These are phyloP conservation scores for Phycomyces blakesleeanus DNA, from an alignment of 192 early-diverging fungal genomes.

Conservation along the genomic window DNA sequence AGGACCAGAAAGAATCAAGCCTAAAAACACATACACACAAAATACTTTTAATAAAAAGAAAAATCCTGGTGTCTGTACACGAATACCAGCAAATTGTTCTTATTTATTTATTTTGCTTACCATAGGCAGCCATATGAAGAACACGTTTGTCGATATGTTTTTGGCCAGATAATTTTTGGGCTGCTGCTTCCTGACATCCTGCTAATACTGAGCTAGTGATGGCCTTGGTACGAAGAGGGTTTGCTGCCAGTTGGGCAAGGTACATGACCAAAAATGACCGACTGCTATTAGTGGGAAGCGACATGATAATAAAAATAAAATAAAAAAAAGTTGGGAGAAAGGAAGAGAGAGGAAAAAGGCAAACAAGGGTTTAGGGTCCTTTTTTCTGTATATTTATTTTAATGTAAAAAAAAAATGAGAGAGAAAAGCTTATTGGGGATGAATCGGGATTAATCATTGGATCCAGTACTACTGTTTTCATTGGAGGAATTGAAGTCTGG, in stretches of 20 bases:
- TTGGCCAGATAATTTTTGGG: conserved; percentile 61
- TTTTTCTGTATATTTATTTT: not conserved
- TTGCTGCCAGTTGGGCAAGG: conserved; percentile 51
- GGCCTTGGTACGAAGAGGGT: conserved; percentile 81
- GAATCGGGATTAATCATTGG: not conserved
- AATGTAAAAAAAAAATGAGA: not conserved
- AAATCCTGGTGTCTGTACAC: too few relatives aligned
- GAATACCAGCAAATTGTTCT: too few relatives aligned
- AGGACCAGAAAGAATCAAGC: conserved; percentile 77
- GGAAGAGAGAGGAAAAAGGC: conserved; percentile 10
- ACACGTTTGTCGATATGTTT: conserved; percentile 58
- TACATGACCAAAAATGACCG: conserved; percentile 54
- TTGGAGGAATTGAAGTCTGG: too few relatives aligned
- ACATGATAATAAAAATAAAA: conserved; percentile 24
- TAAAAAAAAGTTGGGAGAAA: not conserved
- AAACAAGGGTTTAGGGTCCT: too few relatives aligned
- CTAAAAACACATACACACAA: too few relatives aligned
- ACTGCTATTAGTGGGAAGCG: conserved; percentile 21
- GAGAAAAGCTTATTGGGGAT: conserved; percentile 10
- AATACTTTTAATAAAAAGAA: too few relatives aligned
- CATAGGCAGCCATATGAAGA: conserved; percentile 81
- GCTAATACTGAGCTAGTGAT: conserved; percentile 70
- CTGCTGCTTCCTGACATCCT: conserved; percentile 76
- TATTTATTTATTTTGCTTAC: conserved; percentile 27
- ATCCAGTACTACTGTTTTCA: too few relatives aligned